Percentiles rank a stretch among this genome's conserved stretches.
Evolutionary conservation across 78 protist genomes (phyloP).

Genomic region (Guillardia theta): DNA sequence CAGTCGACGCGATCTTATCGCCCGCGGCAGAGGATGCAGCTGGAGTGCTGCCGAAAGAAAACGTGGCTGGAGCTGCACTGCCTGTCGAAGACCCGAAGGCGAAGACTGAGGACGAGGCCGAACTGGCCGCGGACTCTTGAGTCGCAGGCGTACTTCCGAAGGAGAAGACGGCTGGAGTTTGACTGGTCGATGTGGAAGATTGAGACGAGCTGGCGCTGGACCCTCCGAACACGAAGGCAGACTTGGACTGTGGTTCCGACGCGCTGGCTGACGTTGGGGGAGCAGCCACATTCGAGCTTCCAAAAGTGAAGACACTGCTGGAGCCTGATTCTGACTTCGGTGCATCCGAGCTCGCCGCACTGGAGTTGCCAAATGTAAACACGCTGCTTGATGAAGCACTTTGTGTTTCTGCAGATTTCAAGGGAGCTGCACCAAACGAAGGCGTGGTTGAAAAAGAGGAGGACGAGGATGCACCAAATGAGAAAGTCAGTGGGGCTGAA

Average conservation of each 20-base stretch:
- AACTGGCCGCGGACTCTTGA: neutral
- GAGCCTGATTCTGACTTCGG: neutral
- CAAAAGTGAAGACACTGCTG: neutral
- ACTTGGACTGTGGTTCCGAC: too few species aligned
- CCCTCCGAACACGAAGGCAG: too few species aligned
- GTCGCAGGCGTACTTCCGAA: neutral
- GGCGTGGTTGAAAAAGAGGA: too few species aligned
- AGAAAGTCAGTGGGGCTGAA: too few species aligned
- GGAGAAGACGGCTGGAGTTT: neutral
- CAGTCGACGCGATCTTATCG: neutral
- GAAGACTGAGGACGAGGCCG: neutral
- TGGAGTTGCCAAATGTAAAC: neutral
- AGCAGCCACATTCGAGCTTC: neutral
- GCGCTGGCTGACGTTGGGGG: too few species aligned
- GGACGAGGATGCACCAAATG: too few species aligned
- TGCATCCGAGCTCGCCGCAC: neutral
- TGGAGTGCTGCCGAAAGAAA: neutral
- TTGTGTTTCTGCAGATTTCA: too few species aligned
- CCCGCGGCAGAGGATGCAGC: neutral
- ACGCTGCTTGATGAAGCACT: neutral
- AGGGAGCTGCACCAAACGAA: too few species aligned
- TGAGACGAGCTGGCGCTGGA: too few species aligned
- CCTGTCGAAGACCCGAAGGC: neutral
- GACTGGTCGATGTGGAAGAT: too few species aligned
- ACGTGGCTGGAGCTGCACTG: neutral